Conservation (phyloP, 305 asterid genomes). For the Fraxinus angustifolia region DNA sequence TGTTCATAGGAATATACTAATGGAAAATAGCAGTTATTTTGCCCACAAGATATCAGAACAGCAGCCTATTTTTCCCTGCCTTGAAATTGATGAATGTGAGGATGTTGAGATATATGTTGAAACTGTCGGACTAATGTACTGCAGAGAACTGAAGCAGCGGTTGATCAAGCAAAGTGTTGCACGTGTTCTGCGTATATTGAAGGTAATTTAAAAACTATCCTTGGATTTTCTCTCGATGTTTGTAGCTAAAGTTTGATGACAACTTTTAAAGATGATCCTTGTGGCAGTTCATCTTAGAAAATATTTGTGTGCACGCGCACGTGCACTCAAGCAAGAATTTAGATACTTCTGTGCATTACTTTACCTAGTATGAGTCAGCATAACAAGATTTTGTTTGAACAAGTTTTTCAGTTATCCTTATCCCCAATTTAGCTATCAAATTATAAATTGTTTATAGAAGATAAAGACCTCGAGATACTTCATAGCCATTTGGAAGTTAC, state of each 20-base stretch:
- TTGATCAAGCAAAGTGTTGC: conserved; percentile 83
- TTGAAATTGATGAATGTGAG: conserved; percentile 83
- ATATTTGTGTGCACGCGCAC: not conserved
- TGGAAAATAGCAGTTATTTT: conserved; percentile 64
- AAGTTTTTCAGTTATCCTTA: not conserved
- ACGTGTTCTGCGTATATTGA: conserved; percentile 77
- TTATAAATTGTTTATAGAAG: not conserved
- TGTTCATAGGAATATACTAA: conserved; percentile 64
- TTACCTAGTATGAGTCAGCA: not conserved
- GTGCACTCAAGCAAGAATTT: not conserved
- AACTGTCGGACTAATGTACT: conserved; percentile 86
- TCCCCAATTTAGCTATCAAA: not conserved
- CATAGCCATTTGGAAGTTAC: not conserved
- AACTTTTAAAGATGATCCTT: not conserved
- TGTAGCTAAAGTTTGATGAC: not conserved
- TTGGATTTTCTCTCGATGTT: conserved; percentile 1
- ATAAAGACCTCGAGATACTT: not conserved
- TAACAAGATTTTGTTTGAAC: not conserved
- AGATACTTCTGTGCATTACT: not conserved
- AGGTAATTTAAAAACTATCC: conserved; percentile 44
- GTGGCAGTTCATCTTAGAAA: not conserved
- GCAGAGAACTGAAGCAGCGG: conserved; percentile 81
- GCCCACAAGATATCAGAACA: conserved; percentile 46
- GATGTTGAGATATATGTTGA: conserved; percentile 93
- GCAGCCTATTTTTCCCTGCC: conserved; percentile 64